Evolutionary conservation across 1,284 basidiomycete species (phyloP).

Genomic region (Ustilago cynodontis): DNA sequence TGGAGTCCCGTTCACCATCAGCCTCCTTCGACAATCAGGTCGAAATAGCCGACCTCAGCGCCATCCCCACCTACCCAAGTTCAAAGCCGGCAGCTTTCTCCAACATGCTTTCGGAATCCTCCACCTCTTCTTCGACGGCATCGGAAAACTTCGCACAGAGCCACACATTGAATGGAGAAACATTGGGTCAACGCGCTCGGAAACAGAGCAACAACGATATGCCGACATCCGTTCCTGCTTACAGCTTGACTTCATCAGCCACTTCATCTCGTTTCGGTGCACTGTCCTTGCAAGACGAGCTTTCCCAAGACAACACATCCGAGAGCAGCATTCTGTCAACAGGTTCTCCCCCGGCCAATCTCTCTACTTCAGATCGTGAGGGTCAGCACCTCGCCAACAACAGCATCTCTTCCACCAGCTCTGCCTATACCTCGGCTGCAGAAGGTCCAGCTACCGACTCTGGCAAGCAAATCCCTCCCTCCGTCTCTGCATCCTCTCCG

Average conservation of each 20-base stretch:
- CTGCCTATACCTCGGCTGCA: slow-evolving; percentile 24
- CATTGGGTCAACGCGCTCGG: neutral
- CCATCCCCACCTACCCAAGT: slow-evolving; percentile 22
- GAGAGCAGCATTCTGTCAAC: slow-evolving; percentile 7
- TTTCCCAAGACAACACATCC: neutral
- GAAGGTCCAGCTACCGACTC: slow-evolving; percentile 26
- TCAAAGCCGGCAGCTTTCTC: neutral
- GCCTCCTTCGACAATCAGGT: slow-evolving; percentile 29
- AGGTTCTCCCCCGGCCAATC: slow-evolving; percentile 7
- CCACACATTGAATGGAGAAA: neutral
- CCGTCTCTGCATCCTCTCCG: neutral
- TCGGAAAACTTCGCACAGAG: neutral
- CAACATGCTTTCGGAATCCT: neutral
- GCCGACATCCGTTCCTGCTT: slow-evolving; percentile 1
- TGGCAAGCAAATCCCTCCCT: neutral
- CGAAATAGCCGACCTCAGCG: slow-evolving; percentile 3
- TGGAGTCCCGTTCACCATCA: slow-evolving; percentile 40
- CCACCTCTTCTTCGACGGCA: neutral
- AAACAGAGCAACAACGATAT: neutral
- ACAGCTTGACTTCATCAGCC: slow-evolving; percentile 15
- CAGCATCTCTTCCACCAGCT: slow-evolving; percentile 29
- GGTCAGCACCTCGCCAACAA: slow-evolving; percentile 4
- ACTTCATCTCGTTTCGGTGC: slow-evolving; percentile 29
- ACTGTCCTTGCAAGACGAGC: slow-evolving; percentile 32
- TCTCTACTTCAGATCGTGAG: slow-evolving; percentile 9